Evolutionary conservation across 2,329 filamentous ascomycete genomes (phyloP), one percentile per base, ranked within the genome.

Genomic region (Apiospora arundinis): DNA sequence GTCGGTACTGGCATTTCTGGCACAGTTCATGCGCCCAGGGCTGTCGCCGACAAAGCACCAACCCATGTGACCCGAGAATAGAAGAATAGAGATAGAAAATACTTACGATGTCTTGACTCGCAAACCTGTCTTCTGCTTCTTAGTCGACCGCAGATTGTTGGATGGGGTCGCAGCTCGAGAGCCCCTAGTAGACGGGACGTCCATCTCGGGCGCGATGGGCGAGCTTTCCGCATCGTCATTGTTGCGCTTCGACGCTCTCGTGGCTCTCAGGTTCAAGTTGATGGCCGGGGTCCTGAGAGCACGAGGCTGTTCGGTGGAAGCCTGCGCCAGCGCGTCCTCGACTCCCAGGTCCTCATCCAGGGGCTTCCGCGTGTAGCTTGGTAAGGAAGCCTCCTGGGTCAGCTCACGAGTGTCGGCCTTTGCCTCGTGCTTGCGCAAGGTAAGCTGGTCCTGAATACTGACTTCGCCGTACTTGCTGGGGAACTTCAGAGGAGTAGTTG

Each of bases 61-160:
- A 44, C 66, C 52, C 68, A 46, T 69, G 73, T 45, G 23, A 23
- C 60, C 1, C n/a, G 6, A 11, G 32, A 32, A 32, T 32, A 6
- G 32, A 32, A 72, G 67, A 56, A 71, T 73, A 71, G 72, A 71
- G 72, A 71, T 52, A 69, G 72, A 14, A 73, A 76, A 75, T 73
- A 91, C 90, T 88, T 84, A 92, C 91, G 91, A 93, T 80, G 87
- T 88, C 82, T 93, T 92, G 78, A 92, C 87, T 75, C 91, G 90
- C 72, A 89, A 85, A 49, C 90, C 90, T 69, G 86, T 87, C 78
- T 89, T 88, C 68, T 85, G 83, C 81, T 88, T 91, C 85, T 91
- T 91, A 72, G 84, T 81, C 44, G 88, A 85, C 52, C 87, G 88
- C 70, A 86, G 83, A 60, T 86, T 83, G 44, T 48, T 52, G 70